Evolutionary conservation across 2,329 filamentous ascomycete species (phyloP).

Genomic region (Colletotrichum chlorophyti): DNA sequence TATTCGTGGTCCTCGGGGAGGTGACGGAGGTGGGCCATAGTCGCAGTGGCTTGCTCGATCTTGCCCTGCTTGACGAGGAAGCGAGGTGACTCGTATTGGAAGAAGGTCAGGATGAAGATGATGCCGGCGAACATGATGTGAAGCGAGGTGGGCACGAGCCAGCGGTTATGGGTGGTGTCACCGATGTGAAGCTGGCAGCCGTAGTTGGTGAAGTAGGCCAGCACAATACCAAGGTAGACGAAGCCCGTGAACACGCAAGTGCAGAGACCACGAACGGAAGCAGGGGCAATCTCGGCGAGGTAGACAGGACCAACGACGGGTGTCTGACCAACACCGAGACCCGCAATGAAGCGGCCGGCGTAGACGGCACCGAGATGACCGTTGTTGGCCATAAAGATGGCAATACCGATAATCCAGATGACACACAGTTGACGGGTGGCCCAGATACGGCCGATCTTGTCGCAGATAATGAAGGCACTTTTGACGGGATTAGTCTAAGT

Average conservation of each 20-base stretch:
- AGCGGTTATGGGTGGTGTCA: constrained; percentile 53
- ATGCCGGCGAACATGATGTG: constrained; percentile 80
- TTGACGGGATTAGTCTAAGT: neutral
- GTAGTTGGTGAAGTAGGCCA: constrained; percentile 80
- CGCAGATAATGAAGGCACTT: constrained; percentile 66
- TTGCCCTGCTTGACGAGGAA: constrained; percentile 72
- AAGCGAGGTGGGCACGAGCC: constrained; percentile 74
- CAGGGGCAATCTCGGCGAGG: constrained; percentile 75
- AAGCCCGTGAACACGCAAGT: constrained; percentile 61
- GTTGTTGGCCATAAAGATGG: constrained; percentile 63
- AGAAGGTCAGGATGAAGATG: constrained; percentile 73
- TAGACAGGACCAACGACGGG: constrained; percentile 75
- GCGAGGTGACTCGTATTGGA: constrained; percentile 74
- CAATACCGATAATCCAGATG: constrained; percentile 64
- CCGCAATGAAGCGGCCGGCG: constrained; percentile 70
- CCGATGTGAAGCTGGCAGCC: constrained; percentile 59
- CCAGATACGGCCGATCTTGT: constrained; percentile 68
- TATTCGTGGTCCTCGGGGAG: constrained; percentile 67
- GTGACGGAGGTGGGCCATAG: constrained; percentile 64
- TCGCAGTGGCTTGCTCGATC: constrained; percentile 61
- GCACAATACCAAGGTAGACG: constrained; percentile 79
- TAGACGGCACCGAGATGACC: constrained; percentile 65
- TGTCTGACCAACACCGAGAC: constrained; percentile 71
- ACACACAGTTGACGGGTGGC: constrained; percentile 64
- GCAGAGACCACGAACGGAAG: constrained; percentile 74